phyloP scores from a whole-genome alignment of 2,329 filamentous ascomycete species.

The Tricladium varicosporioides region DNA sequence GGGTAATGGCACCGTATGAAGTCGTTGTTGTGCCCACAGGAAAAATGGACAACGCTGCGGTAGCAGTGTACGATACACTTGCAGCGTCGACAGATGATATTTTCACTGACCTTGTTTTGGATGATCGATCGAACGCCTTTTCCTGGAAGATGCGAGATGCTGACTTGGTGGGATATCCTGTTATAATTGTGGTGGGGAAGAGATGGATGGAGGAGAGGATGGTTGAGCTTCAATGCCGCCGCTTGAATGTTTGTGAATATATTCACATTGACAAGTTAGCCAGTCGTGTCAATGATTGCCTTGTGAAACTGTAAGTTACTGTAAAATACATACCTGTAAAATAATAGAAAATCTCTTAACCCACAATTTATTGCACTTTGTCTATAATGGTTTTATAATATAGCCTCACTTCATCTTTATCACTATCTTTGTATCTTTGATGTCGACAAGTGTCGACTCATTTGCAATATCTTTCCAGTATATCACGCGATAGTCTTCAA shows the following conservation, averaged over 20 bases:
- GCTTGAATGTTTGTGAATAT: conserved; percentile 24
- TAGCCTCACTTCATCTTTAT: no score
- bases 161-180: conserved; percentile 82
- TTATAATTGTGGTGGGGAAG: conserved; percentile 76
- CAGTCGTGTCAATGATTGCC: no score
- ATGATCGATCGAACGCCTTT: conserved; percentile 68
- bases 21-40: conserved; percentile 61
- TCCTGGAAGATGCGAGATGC: conserved; percentile 90
- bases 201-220: conserved; percentile 49
- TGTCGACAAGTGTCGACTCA: no score
- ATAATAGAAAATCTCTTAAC: no score
- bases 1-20: conserved; percentile 81
- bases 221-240: conserved; percentile 35
- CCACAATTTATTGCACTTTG: no score
- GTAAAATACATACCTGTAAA: no score
- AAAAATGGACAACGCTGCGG: conserved; percentile 46
- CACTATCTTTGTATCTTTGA: no score
- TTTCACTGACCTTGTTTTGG: conserved; percentile 61
- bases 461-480: no score
- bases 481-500: no score
- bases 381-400: no score
- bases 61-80: conserved; percentile 63
- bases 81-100: neutral
- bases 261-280: conserved; percentile 5
- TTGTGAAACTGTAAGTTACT: no score